Evolutionary conservation across 1,139 yeast genomes (phyloP), one percentile per base, ranked within the genome.

Genomic region (Petasospora fabianii): DNA sequence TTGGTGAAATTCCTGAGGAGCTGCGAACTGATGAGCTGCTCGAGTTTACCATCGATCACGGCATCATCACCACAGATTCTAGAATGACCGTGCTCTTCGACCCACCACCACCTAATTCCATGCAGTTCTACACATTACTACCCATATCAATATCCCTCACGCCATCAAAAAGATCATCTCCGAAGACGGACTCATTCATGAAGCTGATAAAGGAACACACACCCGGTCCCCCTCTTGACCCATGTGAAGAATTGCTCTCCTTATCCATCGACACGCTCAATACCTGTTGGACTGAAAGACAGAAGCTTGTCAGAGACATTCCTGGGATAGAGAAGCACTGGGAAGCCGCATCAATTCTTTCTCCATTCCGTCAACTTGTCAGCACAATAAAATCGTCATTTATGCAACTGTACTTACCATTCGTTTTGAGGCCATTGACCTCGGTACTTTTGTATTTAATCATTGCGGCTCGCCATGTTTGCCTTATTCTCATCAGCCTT

Each of bases 51-150:
- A 4, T 35, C 8, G 19, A 32, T 10, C 26, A 38, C 19, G 33
- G 33, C 5, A 35, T 18, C 8, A 28, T 44, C 8, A 14, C 22
- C 6, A 27, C 41, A 11, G 12, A 24, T 5, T 24, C 32, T 20
- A 14, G 62, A 33, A 68, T 68, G 21, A 55, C 86, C 2, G 66
- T 90, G 3, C 52, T 74, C 14, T 90, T 80, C 58, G 75, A 76
- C 24, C 85, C 95, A 1, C 97, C 97, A 0, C 73, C 76, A 36
- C 78, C 84, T 19, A 69, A 69, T 31, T 73, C 77, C 45, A 73
- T 92, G 70, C 96, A 90, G 53, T 87, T 84, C 58, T 84, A 80
- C 50, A 81, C 97, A 0, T 62, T 84, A 5, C 66, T 71, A 18
- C 96, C 97, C 0, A 84, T 83, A 29, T 68, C 76, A 24, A 70